Base-by-base conservation (phyloP, 331 rosid genomes). In the Malus hybrid region DNA sequence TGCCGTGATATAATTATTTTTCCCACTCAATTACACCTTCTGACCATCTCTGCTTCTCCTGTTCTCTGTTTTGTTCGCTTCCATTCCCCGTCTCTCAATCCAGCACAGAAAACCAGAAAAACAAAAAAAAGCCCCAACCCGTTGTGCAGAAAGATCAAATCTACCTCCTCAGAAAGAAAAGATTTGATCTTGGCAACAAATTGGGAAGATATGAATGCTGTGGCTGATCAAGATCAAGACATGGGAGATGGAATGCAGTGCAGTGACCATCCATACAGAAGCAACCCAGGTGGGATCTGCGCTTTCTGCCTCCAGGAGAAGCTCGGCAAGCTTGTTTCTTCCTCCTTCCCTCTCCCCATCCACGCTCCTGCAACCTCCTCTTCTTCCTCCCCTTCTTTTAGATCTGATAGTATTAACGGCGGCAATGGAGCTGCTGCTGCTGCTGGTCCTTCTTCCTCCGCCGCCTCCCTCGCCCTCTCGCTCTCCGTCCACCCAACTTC, bases 241-340 rank as follows among this genome's bases (percentile, higher is more conserved):
- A 78, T 84, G 73, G 86, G 81, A 0, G 97, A 95, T 55, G 97
- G 97, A 13, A 90, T 92, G 97, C 97, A 87, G 76, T 92, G 99
- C 86, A 89, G 64, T 12, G 90, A 90, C 68, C 99, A 95, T 75
- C 97, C 97, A 1, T 90, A 46, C 65, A 82, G 91, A 66, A 92
- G 67, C 81, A 95, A 95, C 87, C 90, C 96, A 0, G 97, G 97
- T 15, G 99, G 97, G 63, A 95, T 95, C 93, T 95, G 97, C 28
- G 92, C 99, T 33, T 82, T 90, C 42, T 95, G 99, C 71, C 97
- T 95, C 14, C 99, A 95, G 44, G 99, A 92, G 56, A 95, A 92
- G 85, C 97, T 95, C 4, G 99, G 97, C 4, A 95, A 92, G 79
- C 92, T 95, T 2, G 91, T 95, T 10, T 90, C 97, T 18, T 90